Conservation (phyloP, 2,329 filamentous ascomycete species). For the Ophiocordyceps camponoti-floridani region DNA sequence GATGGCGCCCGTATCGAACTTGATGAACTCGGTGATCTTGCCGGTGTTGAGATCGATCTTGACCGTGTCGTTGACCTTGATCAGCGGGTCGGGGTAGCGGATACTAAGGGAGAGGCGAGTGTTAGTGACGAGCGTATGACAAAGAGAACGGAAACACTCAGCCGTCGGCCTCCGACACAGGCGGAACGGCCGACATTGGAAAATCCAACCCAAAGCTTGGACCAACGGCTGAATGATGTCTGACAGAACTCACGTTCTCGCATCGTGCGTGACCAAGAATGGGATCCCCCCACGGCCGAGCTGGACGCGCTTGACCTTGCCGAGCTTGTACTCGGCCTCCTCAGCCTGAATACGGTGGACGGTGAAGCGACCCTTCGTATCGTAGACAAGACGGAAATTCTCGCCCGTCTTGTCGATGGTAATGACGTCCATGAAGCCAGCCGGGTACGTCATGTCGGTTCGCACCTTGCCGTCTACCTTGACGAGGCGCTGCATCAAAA, state of each 20-base stretch:
- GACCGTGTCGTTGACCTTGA: constrained; percentile 99
- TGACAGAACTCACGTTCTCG: constrained; percentile 98
- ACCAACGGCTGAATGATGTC: constrained; percentile 99
- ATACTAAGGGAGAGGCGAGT: constrained; percentile 42
- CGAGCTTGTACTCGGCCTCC: constrained; percentile 99
- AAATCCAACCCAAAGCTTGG: constrained; percentile 78
- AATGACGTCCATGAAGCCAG: constrained; percentile 99
- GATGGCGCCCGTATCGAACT: constrained; percentile 95
- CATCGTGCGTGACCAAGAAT: constrained; percentile 99
- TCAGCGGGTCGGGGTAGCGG: constrained; percentile 93
- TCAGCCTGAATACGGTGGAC: constrained; percentile 98
- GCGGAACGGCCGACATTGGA: not conserved
- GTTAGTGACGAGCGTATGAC: constrained; percentile 18
- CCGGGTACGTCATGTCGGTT: constrained; percentile 93
- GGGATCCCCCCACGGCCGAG: constrained; percentile 98
- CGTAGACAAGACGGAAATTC: constrained; percentile 99
- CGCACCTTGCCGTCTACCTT: constrained; percentile 99
- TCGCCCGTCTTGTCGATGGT: constrained; percentile 99
- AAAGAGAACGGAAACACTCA: not conserved
- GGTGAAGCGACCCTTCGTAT: constrained; percentile 99
- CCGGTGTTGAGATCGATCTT: constrained; percentile 95
- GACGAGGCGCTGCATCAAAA: constrained; percentile 98
- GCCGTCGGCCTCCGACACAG: not conserved
- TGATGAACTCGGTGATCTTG: constrained; percentile 97
- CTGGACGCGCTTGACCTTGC: constrained; percentile 99